Conservation (phyloP, 306 rosid species). For the Carpinus viminea region DNA sequence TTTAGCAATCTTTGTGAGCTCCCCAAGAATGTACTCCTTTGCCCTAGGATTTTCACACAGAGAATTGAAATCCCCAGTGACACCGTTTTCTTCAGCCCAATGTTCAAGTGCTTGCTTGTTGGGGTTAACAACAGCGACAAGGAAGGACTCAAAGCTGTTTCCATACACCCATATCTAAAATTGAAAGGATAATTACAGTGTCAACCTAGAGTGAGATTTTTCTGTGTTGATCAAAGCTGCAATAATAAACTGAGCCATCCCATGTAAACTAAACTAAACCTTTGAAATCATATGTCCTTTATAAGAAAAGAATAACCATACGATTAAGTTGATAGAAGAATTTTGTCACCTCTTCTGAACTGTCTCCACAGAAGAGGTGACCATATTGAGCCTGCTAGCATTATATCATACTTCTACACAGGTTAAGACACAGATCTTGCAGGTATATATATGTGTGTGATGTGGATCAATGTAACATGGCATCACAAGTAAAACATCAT, state of each 20-base stretch:
- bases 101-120: conserved; percentile 57
- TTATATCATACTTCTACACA: not conserved
- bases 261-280: conserved; percentile 9
- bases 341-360: conserved; percentile 6
- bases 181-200: conserved; percentile 17
- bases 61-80: conserved; percentile 66
- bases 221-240: conserved; percentile 18
- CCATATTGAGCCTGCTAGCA: not conserved
- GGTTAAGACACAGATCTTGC: conserved; percentile 3
- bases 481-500: not conserved
- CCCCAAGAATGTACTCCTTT: conserved; percentile 61
- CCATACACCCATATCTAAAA: conserved; percentile 94
- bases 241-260: not conserved
- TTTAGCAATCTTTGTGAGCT: conserved; percentile 70
- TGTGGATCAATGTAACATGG: not conserved
- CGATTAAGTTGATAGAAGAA: conserved; percentile 1
- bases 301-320: not conserved
- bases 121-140: conserved; percentile 81
- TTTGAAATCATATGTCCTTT: conserved; percentile 16
- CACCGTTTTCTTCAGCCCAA: conserved; percentile 81
- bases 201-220: not conserved
- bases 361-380: conserved; percentile 15
- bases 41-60: conserved; percentile 70
- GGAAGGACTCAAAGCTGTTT: conserved; percentile 92
- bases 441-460: conserved; percentile 14